Conservation (phyloP, 2,329 filamentous ascomycete species). For the Fusarium neocosmosporiellum region DNA sequence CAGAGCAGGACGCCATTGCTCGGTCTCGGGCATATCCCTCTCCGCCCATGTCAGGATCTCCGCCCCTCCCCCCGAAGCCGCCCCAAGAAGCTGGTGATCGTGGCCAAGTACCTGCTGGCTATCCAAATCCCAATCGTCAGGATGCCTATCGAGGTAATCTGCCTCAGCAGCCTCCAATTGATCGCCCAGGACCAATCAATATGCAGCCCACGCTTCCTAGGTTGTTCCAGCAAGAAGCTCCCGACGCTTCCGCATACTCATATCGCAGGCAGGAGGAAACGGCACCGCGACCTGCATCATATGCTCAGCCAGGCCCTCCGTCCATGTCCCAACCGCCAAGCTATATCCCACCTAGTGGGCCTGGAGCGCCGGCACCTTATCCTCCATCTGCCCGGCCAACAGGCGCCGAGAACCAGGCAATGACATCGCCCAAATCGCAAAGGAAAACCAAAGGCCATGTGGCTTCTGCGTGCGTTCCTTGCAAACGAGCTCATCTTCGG, state of each 20-base stretch:
- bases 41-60: conserved; percentile 80
- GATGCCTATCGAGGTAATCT: conserved; percentile 62
- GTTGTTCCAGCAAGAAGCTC: conserved; percentile 43
- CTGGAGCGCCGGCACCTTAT: conserved; percentile 35
- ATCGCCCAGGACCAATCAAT: conserved; percentile 37
- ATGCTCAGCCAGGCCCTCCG: conserved; percentile 36
- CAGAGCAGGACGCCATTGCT: conserved; percentile 62
- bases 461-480: conserved; percentile 85
- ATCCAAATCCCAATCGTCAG: conserved; percentile 56
- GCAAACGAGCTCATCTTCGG: conserved; percentile 84
- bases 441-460: conserved; percentile 84
- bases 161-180: conserved; percentile 40
- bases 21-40: conserved; percentile 73
- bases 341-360: conserved; percentile 36
- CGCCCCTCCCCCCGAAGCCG: conserved; percentile 68
- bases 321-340: conserved; percentile 33
- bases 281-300: conserved; percentile 39
- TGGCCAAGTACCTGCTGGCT: conserved; percentile 58
- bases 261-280: conserved; percentile 43
- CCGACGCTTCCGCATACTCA: conserved; percentile 37
- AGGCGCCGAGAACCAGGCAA: conserved; percentile 58
- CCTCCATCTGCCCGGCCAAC: conserved; percentile 47
- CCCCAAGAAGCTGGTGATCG: conserved; percentile 68
- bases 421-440: conserved; percentile 69
- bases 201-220: conserved; percentile 42